Evolutionary conservation across 1,284 basidiomycete species (phyloP), one percentile per base, ranked within the genome.

Genomic region (Pseudomicrostroma phylloplanum): DNA sequence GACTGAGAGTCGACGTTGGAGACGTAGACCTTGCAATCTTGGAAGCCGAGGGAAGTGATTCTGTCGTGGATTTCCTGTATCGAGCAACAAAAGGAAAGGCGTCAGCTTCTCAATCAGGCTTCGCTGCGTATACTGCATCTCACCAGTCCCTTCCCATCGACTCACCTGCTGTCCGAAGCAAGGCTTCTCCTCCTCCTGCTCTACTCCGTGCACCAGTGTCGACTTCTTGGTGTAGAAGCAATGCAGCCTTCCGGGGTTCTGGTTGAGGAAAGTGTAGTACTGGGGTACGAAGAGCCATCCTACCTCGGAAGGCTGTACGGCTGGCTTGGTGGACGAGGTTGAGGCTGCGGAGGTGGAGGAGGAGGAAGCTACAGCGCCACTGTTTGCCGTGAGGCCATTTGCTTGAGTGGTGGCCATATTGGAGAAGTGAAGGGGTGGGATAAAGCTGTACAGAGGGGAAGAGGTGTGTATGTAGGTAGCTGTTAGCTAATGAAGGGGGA

Each of bases 201-300:
- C 77, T 82, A 96, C 92, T 62, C 93, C 96, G 90, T 90, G 83
- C 93, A 94, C 71, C 62, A 77, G 66, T 60, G 94, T 96, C 58
- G 92, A 96, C 74, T 87, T 86, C 85, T 97, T 97, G 79, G 89
- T 96, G 85, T 98, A 99, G 84, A 98, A 98, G 83, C 92, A 94
- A 83, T 98, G 94, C 71, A 98, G 86, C 80, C 92, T 89, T 82
- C 89, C 85, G 68, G 94, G 94, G 69, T 94, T 88, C 83, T 96
- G 93, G 86, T 98, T 96, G 81, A 96, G 90, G 84, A 91, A 93
- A 76, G 90, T 93, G 83, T 83, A 83, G 76, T 76, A 79, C 68
- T 80, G 79, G 11, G 72, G 76, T 46, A 80, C 78, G 51, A 80
- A 80, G 25, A 77, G 72, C 78, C 78, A 79, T 49, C 76, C 79